Conservation (phyloP, 805 yeast species). For the Myxozyma lipomycoides region DNA sequence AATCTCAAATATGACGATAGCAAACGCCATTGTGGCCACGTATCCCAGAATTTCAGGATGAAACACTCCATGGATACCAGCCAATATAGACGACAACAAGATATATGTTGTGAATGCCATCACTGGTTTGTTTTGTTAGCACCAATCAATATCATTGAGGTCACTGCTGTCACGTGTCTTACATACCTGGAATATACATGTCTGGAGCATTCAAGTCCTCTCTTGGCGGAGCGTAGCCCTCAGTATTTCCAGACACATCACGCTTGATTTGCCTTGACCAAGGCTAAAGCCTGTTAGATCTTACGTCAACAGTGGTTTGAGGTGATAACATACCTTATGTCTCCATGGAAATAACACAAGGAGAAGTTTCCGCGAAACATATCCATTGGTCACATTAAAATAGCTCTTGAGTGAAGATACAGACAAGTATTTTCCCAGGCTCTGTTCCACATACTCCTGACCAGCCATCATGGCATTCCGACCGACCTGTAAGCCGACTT, state of each 20-base stretch:
- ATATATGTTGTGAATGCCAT: slow-evolving; percentile 91
- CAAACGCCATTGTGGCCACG: slow-evolving; percentile 79
- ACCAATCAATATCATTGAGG: background rate
- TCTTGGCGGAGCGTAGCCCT: slow-evolving; percentile 66
- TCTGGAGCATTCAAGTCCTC: slow-evolving; percentile 95
- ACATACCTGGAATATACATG: slow-evolving; percentile 69
- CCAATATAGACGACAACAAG: slow-evolving; percentile 72
- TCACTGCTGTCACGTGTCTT: background rate
- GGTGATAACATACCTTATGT: slow-evolving; percentile 64
- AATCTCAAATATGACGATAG: slow-evolving; percentile 74
- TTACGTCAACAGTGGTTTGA: background rate
- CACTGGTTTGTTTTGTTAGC: too few relatives aligned
- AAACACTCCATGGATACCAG: slow-evolving; percentile 83
- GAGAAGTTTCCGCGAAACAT: slow-evolving; percentile 68
- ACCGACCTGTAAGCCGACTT: slow-evolving; percentile 84
- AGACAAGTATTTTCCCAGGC: slow-evolving; percentile 47
- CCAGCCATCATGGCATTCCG: slow-evolving; percentile 79
- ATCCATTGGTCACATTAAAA: slow-evolving; percentile 86
- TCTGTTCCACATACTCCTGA: slow-evolving; percentile 72
- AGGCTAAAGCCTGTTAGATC: slow-evolving; percentile 4
- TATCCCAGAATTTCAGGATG: slow-evolving; percentile 90
- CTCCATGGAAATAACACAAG: slow-evolving; percentile 82
- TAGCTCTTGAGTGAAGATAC: slow-evolving; percentile 68
- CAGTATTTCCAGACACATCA: slow-evolving; percentile 40
- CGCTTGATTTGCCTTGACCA: slow-evolving; percentile 35